phyloP scores from a whole-genome alignment of 2,329 filamentous ascomycete genomes.

The Cercospora zeina region DNA sequence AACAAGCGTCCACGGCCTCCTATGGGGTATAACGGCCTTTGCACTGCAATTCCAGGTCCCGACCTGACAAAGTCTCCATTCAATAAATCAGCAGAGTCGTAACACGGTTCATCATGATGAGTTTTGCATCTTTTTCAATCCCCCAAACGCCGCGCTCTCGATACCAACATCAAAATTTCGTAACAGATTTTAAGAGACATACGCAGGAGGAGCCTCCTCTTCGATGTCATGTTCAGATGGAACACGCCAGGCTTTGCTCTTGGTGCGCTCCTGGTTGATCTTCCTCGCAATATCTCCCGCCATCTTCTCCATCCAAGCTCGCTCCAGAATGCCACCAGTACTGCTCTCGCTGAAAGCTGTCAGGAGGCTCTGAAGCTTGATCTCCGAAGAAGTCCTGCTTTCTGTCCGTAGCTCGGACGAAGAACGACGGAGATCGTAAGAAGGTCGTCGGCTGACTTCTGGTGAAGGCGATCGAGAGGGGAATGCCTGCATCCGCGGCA shows the following conservation, averaged over 20 bases:
- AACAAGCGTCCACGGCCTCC: background rate
- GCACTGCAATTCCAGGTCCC: background rate
- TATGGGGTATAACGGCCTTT: constrained; percentile 1
- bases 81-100: constrained; percentile 11
- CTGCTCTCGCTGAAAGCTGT: constrained; percentile 31
- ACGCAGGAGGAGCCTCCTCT: constrained; percentile 41
- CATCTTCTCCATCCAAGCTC: constrained; percentile 91
- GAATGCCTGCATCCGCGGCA: constrained; percentile 25
- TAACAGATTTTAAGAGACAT: constrained; percentile 36
- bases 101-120: constrained; percentile 9
- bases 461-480: constrained; percentile 31
- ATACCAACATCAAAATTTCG: constrained; percentile 1
- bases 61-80: background rate
- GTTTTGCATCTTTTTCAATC: background rate
- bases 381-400: constrained; percentile 20
- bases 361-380: constrained; percentile 31
- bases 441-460: constrained; percentile 24
- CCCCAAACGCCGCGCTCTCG: constrained; percentile 12
- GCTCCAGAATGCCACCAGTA: constrained; percentile 64
- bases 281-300: constrained; percentile 85
- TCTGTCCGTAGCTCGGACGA: constrained; percentile 19
- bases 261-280: constrained; percentile 79
- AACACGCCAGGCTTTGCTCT: constrained; percentile 31
- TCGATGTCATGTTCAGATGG: constrained; percentile 24
- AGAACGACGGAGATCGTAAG: constrained; percentile 22